Conservation (phyloP, 2,329 filamentous ascomycete genomes). For the Metarhizium robertsii region DNA sequence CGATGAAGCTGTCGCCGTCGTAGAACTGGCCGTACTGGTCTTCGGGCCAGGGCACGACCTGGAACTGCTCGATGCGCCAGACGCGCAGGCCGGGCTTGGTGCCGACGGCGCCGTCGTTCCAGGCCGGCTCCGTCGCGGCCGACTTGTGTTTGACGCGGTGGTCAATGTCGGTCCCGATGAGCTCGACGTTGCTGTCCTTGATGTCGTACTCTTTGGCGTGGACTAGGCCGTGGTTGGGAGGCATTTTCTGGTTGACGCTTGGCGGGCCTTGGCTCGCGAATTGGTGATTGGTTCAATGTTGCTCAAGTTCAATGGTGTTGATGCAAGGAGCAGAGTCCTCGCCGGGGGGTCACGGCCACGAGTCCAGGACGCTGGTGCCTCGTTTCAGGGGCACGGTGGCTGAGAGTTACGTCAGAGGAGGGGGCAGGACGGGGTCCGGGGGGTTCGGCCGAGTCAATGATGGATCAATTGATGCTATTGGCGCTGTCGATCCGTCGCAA, state of each 20-base stretch:
- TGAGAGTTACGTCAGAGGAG: neutral
- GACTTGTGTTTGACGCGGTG: constrained; percentile 61
- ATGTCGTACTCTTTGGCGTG: constrained; percentile 57
- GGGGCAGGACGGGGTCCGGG: no score
- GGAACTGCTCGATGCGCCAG: constrained; percentile 60
- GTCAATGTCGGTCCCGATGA: constrained; percentile 55
- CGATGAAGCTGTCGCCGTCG: constrained; percentile 60
- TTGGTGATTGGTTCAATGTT: neutral
- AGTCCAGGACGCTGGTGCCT: neutral
- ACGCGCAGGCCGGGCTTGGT: constrained; percentile 43
- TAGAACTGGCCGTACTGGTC: constrained; percentile 50
- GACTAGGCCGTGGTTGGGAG: constrained; percentile 51
- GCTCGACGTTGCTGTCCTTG: constrained; percentile 58
- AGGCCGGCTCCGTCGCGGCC: constrained; percentile 55
- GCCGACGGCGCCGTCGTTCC: constrained; percentile 51
- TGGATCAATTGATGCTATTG: no score
- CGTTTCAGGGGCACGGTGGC: neutral
- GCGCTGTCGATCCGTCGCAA: no score
- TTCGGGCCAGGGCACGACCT: constrained; percentile 52
- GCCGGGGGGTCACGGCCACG: neutral
- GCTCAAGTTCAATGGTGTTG: neutral
- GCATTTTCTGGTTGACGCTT: constrained; percentile 32
- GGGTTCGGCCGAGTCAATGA: no score
- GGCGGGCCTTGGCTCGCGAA: neutral
- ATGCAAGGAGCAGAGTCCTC: neutral